phyloP scores from a whole-genome alignment of 495 filamentous ascomycete genomes.

The Tuber melanosporum region DNA sequence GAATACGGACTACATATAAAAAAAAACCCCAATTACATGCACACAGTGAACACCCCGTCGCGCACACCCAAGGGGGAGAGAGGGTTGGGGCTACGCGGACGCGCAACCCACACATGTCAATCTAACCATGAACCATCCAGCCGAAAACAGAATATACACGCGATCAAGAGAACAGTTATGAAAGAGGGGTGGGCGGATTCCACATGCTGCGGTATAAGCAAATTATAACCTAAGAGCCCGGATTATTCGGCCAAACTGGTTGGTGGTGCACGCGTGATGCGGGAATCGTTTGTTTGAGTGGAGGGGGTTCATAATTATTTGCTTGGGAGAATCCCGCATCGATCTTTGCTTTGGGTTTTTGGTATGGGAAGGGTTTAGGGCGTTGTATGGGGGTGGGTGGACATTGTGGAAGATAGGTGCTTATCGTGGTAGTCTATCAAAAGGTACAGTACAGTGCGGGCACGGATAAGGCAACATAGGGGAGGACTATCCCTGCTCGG shows the following conservation, averaged over 20 bases:
- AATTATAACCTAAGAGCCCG: too few relatives aligned
- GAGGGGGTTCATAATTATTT: not conserved
- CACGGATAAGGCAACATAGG: not conserved
- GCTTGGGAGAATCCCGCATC: too few relatives aligned
- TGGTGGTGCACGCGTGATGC: too few relatives aligned
- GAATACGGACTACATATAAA: not conserved
- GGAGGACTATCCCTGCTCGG: not conserved
- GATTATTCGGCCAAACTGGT: too few relatives aligned
- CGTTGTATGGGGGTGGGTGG: not conserved
- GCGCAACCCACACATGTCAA: not conserved
- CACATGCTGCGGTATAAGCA: too few relatives aligned
- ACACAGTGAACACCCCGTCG: not conserved
- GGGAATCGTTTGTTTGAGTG: not conserved
- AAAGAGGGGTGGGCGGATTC: not conserved
- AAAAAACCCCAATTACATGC: not conserved
- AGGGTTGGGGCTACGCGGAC: not conserved
- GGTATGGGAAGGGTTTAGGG: not conserved
- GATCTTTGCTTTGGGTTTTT: not conserved
- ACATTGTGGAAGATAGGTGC: not conserved
- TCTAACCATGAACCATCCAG: too few relatives aligned
- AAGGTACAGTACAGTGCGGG: not conserved
- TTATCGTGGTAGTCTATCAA: not conserved
- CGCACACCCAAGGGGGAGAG: not conserved
- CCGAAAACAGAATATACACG: not conserved
- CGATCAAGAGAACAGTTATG: not conserved